phyloP scores from a whole-genome alignment of 768 basidiomycete genomes.

The Trametes cubensis region DNA sequence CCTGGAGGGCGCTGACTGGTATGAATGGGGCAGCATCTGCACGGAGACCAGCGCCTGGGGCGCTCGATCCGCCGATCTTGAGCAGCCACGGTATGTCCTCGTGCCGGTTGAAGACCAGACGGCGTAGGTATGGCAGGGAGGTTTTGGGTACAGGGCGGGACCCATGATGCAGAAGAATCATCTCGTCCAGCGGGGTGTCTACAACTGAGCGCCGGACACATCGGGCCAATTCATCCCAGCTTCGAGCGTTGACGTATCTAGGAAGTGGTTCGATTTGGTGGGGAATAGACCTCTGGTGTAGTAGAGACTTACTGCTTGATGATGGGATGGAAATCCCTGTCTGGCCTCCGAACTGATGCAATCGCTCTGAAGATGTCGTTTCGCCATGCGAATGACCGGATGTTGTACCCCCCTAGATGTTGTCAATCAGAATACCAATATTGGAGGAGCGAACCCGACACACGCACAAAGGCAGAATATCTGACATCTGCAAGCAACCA shows the following conservation, averaged over 20 bases:
- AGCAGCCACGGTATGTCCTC: constrained; percentile 38
- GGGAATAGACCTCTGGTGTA: neutral
- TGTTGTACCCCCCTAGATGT: constrained; percentile 10
- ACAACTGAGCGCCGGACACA: constrained; percentile 29
- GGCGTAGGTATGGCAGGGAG: constrained; percentile 25
- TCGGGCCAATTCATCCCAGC: constrained; percentile 34
- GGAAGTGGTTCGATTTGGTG: constrained; percentile 15
- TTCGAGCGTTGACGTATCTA: constrained; percentile 27
- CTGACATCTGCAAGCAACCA: constrained; percentile 42
- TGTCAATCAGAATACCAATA: neutral
- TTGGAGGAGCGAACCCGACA: neutral
- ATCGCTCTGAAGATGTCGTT: constrained; percentile 7
- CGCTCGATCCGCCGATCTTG: constrained; percentile 17
- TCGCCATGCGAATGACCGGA: neutral
- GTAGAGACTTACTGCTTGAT: constrained; percentile 9
- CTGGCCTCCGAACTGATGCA: neutral
- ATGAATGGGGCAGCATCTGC: constrained; percentile 27
- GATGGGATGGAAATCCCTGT: neutral
- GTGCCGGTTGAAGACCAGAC: constrained; percentile 35
- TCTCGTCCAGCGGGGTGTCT: constrained; percentile 31
- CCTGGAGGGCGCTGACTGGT: constrained; percentile 7
- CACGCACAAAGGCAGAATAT: constrained; percentile 51
- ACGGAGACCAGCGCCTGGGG: constrained; percentile 22
- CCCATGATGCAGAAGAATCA: constrained; percentile 29
- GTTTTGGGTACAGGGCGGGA: neutral